Conservation (phyloP, 2,329 filamentous ascomycete species). For the Aspergillus sp. region DNA sequence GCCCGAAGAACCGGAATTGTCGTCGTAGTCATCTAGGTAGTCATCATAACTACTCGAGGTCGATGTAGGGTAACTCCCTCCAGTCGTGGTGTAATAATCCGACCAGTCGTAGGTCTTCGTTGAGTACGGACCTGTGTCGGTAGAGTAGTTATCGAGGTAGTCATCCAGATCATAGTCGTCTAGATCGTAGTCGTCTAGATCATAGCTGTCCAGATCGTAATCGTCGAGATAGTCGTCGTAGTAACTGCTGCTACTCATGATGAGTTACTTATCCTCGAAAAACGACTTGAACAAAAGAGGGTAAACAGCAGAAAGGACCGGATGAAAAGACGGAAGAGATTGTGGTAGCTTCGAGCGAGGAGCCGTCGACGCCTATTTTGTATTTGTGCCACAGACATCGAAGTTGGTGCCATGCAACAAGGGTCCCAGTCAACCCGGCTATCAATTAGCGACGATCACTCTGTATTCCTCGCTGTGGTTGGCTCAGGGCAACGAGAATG, state of each 20-base stretch:
- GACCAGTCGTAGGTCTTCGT: neutral
- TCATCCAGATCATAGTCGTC: neutral
- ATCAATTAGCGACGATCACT: neutral
- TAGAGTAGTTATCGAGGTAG: too few relatives aligned
- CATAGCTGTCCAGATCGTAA: neutral
- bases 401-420: neutral
- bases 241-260: neutral
- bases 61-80: neutral
- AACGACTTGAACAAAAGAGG: neutral
- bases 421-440: neutral
- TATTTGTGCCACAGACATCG: neutral
- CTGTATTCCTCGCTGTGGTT: neutral
- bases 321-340: neutral
- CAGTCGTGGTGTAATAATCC: neutral
- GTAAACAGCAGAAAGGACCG: neutral
- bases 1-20: too few relatives aligned
- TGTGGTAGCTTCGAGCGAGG: neutral
- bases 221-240: constrained; percentile 2
- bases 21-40: neutral
- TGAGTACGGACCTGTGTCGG: too few relatives aligned
- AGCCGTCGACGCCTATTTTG: neutral
- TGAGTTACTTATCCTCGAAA: neutral
- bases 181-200: neutral
- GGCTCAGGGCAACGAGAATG: neutral
- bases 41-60: neutral